phyloP scores from a whole-genome alignment of 2,329 filamentous ascomycete genomes.

The Alternaria brassicicola region DNA sequence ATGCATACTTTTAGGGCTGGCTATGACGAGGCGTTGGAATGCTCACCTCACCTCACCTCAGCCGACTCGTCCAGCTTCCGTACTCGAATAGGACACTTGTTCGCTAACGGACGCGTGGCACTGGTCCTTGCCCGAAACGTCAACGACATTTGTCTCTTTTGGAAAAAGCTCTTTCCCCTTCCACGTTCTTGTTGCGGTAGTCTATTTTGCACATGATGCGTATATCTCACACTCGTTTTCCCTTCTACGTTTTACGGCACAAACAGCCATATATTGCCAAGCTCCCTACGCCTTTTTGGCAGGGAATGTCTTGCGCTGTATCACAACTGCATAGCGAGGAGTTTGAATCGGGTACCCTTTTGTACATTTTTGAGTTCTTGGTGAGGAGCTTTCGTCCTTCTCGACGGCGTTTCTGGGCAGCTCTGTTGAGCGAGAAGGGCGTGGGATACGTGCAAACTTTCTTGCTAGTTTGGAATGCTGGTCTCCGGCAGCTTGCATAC shows the following conservation, averaged over 20 bases:
- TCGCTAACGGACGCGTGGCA: constrained; percentile 24
- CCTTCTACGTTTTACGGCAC: constrained; percentile 1
- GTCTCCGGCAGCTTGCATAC: neutral
- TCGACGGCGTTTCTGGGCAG: constrained; percentile 4
- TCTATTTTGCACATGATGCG: constrained; percentile 10
- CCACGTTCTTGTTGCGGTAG: neutral
- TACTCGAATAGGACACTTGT: constrained; percentile 23
- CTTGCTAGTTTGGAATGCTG: neutral
- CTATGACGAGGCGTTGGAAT: constrained; percentile 6
- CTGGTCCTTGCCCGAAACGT: constrained; percentile 12
- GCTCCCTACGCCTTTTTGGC: constrained; percentile 4
- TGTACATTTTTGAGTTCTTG: constrained; percentile 30
- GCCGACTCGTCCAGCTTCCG: constrained; percentile 8
- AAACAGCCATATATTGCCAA: neutral
- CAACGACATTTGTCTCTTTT: constrained; percentile 5
- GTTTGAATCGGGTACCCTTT: constrained; percentile 24
- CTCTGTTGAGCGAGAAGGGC: neutral
- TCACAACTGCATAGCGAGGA: constrained; percentile 44
- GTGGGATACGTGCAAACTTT: neutral
- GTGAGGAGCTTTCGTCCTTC: constrained; percentile 17
- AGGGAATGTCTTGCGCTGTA: constrained; percentile 18
- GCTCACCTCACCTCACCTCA: constrained; percentile 12
- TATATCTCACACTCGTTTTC: constrained; percentile 2
- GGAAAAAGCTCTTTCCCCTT: neutral
- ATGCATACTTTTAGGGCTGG: constrained; percentile 5